Base-by-base conservation (phyloP, 2,329 filamentous ascomycete genomes). In the Capronia americana region DNA sequence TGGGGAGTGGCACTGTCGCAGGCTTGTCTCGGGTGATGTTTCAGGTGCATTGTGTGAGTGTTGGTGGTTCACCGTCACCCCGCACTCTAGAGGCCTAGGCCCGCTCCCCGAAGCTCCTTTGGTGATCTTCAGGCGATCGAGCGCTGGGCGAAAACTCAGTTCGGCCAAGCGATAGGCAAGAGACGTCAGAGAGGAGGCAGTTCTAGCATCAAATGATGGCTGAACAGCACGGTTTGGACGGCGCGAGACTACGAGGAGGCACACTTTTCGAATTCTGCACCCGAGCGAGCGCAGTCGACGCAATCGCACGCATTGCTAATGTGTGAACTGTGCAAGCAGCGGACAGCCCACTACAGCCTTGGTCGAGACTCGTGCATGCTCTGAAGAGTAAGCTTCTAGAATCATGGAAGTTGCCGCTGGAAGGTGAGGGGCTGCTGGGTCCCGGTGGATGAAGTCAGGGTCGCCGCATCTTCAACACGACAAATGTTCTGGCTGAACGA, bases 311-410 rank as follows among this genome's bases (percentile, higher is more conserved):
- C 14, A 41, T 17, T 41, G 34, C 34, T 38, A 14, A 11, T 38
- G 34, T 38, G 17, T 44, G 17, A 17, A 17, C 38, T n/a, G 38
- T 41, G 12, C 30, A 30, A 30, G 30, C 30, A n/a, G 38, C 32
- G 8, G 8, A 34, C 32, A 6, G n/a, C n/a, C n/a, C n/a, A n/a
- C n/a, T n/a, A 30, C 30, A 8, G 10, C 32, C 10, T 12, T 4
- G 4, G 10, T 12, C 32, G 32, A 4, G 0, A 11, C 12, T 34
- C 10, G 10, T 23, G 44, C 11, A n/a, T 20, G 20, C 10, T 26
- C 23, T 24, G 26, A 26, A 8, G 26, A 26, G 48, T 53, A 53
- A 53, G 20, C 48, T 53, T 53, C 48, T 53, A 53, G 48, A 53
- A 53, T 53, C 38, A n/a, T 17, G 38, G 38, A 44, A 44, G 17